These are phyloP conservation scores for Diaporthe destruens DNA, from an alignment of 2,329 filamentous ascomycete species.

Conservation along the genomic window DNA sequence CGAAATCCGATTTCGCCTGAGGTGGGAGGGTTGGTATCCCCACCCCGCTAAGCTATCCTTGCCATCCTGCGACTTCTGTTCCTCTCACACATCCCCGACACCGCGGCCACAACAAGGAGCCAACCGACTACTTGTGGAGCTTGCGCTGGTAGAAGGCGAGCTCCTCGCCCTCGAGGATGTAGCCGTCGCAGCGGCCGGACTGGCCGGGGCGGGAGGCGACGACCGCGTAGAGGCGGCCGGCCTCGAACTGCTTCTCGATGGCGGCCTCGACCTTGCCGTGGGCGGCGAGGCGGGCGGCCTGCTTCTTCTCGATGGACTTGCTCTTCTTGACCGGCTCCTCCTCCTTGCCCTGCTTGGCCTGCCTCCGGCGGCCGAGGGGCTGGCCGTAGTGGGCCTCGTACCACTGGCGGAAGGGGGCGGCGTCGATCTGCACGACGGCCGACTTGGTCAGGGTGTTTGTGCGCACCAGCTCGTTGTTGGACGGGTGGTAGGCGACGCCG, in stretches of 20 bases:
- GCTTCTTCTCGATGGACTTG: slow-evolving; percentile 97
- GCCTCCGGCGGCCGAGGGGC: slow-evolving; percentile 88
- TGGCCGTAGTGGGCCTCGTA: slow-evolving; percentile 99
- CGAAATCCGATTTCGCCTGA: slow-evolving; percentile 43
- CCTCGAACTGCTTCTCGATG: slow-evolving; percentile 99
- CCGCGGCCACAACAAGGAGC: neutral
- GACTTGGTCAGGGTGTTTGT: slow-evolving; percentile 99
- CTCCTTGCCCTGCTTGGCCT: slow-evolving; percentile 78
- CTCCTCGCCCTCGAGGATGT: slow-evolving; percentile 99
- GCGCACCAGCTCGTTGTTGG: slow-evolving; percentile 99
- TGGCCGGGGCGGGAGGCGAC: slow-evolving; percentile 94
- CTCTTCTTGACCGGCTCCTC: slow-evolving; percentile 88
- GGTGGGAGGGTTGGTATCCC: neutral
- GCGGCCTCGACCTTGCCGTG: slow-evolving; percentile 92
- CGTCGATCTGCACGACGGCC: slow-evolving; percentile 98
- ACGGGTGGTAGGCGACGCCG: slow-evolving; percentile 97
- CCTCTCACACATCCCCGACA: neutral
- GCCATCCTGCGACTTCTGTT: slow-evolving; percentile 10
- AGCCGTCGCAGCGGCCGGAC: slow-evolving; percentile 96
- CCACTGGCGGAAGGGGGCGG: slow-evolving; percentile 99
- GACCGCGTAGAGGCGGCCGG: slow-evolving; percentile 95
- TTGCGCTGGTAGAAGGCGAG: slow-evolving; percentile 99
- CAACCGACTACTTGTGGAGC: slow-evolving; percentile 88
- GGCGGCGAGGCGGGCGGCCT: slow-evolving; percentile 84
- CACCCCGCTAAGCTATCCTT: slow-evolving; percentile 36